Evolutionary conservation across 495 filamentous ascomycete species (phyloP).

Genomic region (Schizothecium vesticola): DNA sequence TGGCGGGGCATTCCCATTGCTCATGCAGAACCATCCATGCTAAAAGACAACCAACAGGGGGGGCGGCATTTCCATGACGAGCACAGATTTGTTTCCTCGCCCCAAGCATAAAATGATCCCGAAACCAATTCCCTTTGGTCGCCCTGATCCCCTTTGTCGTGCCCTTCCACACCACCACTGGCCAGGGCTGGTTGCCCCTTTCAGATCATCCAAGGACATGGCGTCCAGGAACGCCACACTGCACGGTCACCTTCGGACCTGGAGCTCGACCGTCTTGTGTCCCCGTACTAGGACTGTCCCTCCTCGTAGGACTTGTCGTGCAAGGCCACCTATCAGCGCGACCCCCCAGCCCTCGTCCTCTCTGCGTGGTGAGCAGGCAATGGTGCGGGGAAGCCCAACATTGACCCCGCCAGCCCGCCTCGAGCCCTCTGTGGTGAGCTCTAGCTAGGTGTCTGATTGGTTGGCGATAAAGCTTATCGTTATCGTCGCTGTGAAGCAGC

Average conservation of each 20-base stretch:
- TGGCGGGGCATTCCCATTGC: neutral
- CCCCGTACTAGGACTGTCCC: constrained; percentile 6
- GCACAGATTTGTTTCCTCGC: neutral
- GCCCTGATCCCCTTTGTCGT: neutral
- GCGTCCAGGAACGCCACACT: neutral
- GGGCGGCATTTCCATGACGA: neutral
- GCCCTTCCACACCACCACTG: neutral
- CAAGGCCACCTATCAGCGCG: constrained; percentile 18
- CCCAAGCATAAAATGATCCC: neutral
- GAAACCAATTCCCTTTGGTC: neutral
- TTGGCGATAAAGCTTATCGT: neutral
- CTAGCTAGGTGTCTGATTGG: neutral
- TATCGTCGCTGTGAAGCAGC: neutral
- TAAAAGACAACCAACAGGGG: neutral
- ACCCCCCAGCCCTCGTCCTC: neutral
- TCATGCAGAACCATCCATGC: neutral
- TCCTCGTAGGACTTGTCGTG: constrained; percentile 15
- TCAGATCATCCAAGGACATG: neutral
- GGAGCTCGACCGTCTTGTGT: neutral
- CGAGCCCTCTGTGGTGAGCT: no score
- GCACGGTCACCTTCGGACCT: neutral
- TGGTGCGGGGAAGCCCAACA: neutral
- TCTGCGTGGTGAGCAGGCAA: neutral
- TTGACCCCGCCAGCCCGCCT: neutral
- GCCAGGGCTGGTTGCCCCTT: neutral